Evolutionary conservation across 2,329 filamentous ascomycete species (phyloP), one percentile per base, ranked within the genome.

Genomic region (Diaporthe longicolla): DNA sequence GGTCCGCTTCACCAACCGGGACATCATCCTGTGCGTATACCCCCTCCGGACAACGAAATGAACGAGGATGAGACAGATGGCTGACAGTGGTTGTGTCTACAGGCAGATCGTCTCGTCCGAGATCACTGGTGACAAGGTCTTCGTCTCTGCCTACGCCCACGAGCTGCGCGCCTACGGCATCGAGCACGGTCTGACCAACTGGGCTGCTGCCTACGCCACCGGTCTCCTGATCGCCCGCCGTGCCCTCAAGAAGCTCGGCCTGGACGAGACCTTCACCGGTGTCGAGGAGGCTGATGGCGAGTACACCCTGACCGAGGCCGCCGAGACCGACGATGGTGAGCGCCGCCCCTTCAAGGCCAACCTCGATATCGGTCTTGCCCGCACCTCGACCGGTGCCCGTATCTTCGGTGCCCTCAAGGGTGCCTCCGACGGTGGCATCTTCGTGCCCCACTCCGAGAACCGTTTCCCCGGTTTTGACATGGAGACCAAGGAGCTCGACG

Each of bases 331-430:
- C 78, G 94, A 97, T 78, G 95, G 94, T 82, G 93, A 95, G 89
- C 95, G 97, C 89, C 96, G 97, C 82, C 97, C 97, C 85, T 99
- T 99, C 95, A 99, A 99, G 94, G 94, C 93, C 87, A 95, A 94
- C 94, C 93, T 99, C 80, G 97, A 99, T 83, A 97, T 99, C 83
- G 97, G 97, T 91, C 94, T 99, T 83, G 91, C 92, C 88, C 95
- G 97, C 83, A 99, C 97, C 84, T 98, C 95, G 79, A 99, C 97
- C 80, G 97, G 97, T 92, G 95, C 96, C 87, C 95, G 97, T 89
- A 92, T 99, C 89, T 99, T 99, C 85, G 97, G 94, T 88, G 97
- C 96, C 88, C 95, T 99, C 94, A 99, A 99, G 94, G 97, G 97
- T 90, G 96, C 95, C 82, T 98, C 95, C 61, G 97, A 99, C 87